A percentile compares a stretch with the other conserved stretches of the same genome.
phyloP scores from a whole-genome alignment of 2,329 filamentous ascomycete species.

The Ceratocystis cubensis region DNA sequence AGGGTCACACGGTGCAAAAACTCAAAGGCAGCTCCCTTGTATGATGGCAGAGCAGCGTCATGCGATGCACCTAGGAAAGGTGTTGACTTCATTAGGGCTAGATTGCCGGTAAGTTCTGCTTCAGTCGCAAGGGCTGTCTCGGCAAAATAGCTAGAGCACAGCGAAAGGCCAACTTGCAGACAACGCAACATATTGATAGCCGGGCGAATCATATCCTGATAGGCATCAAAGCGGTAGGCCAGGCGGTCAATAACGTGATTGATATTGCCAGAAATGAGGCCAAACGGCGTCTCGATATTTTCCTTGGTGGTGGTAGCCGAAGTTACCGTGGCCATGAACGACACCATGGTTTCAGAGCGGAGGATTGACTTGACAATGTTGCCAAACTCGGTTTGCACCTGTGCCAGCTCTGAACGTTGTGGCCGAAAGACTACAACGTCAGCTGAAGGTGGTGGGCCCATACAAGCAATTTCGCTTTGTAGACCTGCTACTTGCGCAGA shows the following conservation, averaged over 20 bases:
- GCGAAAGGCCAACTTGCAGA: conserved; percentile 59
- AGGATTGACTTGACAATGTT: conserved; percentile 58
- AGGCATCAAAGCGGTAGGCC: conserved; percentile 56
- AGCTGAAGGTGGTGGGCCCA: conserved; percentile 55
- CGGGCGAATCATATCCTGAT: conserved; percentile 73
- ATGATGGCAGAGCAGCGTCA: conserved; percentile 22
- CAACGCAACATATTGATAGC: conserved; percentile 68
- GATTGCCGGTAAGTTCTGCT: neutral
- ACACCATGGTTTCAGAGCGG: conserved; percentile 30
- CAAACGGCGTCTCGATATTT: conserved; percentile 33
- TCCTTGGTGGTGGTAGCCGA: conserved; percentile 23
- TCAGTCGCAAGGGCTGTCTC: conserved; percentile 24
- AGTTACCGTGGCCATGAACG: conserved; percentile 13
- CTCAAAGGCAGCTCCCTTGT: conserved; percentile 32
- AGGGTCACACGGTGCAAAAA: conserved; percentile 38
- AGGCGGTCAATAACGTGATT: conserved; percentile 58
- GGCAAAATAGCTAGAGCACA: conserved; percentile 36
- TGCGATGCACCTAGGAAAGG: conserved; percentile 43
- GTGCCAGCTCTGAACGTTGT: conserved; percentile 49
- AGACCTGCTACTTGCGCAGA: conserved; percentile 55
- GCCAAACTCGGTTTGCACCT: conserved; percentile 71
- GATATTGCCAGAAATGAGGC: conserved; percentile 45
- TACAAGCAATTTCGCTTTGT: conserved; percentile 44
- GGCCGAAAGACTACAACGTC: conserved; percentile 61
- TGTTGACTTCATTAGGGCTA: conserved; percentile 33